Evolutionary conservation across 106 monocot genomes (phyloP), one percentile per base, ranked within the genome.

Genomic region (Phalaenopsis equestris): DNA sequence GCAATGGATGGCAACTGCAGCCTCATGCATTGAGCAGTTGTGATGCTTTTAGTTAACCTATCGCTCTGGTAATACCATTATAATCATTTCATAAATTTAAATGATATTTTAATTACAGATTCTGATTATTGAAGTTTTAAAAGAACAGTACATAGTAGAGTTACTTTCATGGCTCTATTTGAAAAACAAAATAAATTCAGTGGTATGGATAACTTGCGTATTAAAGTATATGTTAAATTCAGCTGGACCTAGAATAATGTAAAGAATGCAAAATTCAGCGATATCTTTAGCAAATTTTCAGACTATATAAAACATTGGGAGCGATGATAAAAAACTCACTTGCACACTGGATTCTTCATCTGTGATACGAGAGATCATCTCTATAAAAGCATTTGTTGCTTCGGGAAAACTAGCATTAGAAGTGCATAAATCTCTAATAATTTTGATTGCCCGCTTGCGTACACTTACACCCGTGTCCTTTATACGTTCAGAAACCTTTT

Each of bases 391-490:
- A 73, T 43, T 87, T 57, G 99, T 90, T 78, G 80, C 75, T 68
- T 90, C 88, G 48, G 84, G 82, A 81, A 94, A 97, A 81, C 82
- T 82, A 41, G 91, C 73, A 81, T 91, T 87, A 47, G 99, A 99
- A 75, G 87, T 86, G 80, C 94, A 99, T 48, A 99, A 81, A 77
- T 99, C 99, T 6, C 95, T 86, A 56, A 99, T 93, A 78, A 99
- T 99, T 85, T 87, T 99, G 73, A 99, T 99, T 39, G 99, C 86
- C 79, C 99, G 92, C 76, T 99, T 99, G 58, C 99, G 89, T 47
- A 99, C 99, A 85, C 99, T 99, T 12, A 99, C 93, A 67, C 99
- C 99, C 19, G 93, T 99, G 82, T 99, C 99, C 81, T 99, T 94
- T 91, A 99, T 93, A 46, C 99, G 86, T 73, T 99, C 99, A 61